A percentile compares a stretch with the other conserved stretches of the same genome.
phyloP scores from a whole-genome alignment of 208 protist species.

The Endotrypanum monterogeii region DNA sequence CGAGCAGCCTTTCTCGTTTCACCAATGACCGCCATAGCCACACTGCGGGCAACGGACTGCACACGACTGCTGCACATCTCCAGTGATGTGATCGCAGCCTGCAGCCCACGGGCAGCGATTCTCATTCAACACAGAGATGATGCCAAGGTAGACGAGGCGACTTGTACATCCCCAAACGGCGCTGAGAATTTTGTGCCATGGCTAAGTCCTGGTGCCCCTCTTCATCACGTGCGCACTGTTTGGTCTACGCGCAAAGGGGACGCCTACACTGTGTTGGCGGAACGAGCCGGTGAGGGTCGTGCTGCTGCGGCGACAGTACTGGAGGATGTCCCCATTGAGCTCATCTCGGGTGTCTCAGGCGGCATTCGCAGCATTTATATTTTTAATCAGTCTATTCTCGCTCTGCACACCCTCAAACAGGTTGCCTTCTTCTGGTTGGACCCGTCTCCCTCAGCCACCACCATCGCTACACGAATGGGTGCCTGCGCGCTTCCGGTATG shows the following conservation, averaged over 20 bases:
- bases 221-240: constrained; percentile 11
- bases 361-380: constrained; percentile 36
- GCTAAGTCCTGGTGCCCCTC: constrained; percentile 33
- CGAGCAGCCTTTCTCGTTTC: neutral
- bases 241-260: constrained; percentile 24
- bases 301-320: neutral
- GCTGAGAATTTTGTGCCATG: constrained; percentile 44
- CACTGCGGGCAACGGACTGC: constrained; percentile 53
- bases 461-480: constrained; percentile 17
- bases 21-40: constrained; percentile 39
- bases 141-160: constrained; percentile 8
- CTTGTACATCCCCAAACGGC: constrained; percentile 33
- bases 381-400: constrained; percentile 45
- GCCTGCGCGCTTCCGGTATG: constrained; percentile 14
- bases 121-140: constrained; percentile 23
- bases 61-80: constrained; percentile 38
- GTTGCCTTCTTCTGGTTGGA: constrained; percentile 49
- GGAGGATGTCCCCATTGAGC: constrained; percentile 3
- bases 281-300: constrained; percentile 8
- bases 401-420: constrained; percentile 24
- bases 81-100: constrained; percentile 42
- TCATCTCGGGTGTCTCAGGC: constrained; percentile 12
- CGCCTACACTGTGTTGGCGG: constrained; percentile 12
- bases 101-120: constrained; percentile 37
- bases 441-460: constrained; percentile 16